Evolutionary conservation across 2,329 filamentous ascomycete genomes (phyloP), one percentile per base, ranked within the genome.

Genomic region (Leptographium radiaticola): DNA sequence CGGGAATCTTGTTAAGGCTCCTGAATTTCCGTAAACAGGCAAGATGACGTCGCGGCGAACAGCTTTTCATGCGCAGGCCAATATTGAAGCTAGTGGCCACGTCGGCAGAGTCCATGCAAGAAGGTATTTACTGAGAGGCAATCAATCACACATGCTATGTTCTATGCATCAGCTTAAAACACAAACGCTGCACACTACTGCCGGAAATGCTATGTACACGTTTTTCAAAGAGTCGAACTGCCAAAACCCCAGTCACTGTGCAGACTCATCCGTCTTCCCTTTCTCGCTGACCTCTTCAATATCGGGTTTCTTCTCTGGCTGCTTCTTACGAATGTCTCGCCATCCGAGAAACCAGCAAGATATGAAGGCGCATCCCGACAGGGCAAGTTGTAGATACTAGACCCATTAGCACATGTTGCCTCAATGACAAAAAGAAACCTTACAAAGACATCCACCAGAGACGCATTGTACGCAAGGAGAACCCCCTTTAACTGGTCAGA

Each of bases 351-450:
- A 58, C 9, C 31, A 56, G 1, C 49, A 51, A 36, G 51, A 55
- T 6, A 56, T 36, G 13, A 56, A 34, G 2, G 54, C 51, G 0
- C 33, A 31, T 8, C 49, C 43, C 2, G 54, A 50, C 16, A 56
- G n/a, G 13, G 52, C 56, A 7, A 58, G 50, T 40, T 58, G 56
- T 6, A 58, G 47, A 15, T 58, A 58, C 56, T 58, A 6, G 4
- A 10, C 13, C 31, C 3, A 20, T 31, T 15, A 49, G 47, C 12
- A n/a, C 6, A 2, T 1, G 16, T 38, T 8, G 34, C 8, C 10
- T 11, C 3, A 16, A 13, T 20, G 15, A 43, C 20, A 43, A 5
- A 43, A 6, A 4, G 13, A 13, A 53, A 38, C 2, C 16, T 9
- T 40, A 57, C 56, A 46, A 43, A 56, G 8, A 56, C 52, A 45